phyloP scores from a whole-genome alignment of 139 green algal species.

The Astrephomene gubernaculifera region DNA sequence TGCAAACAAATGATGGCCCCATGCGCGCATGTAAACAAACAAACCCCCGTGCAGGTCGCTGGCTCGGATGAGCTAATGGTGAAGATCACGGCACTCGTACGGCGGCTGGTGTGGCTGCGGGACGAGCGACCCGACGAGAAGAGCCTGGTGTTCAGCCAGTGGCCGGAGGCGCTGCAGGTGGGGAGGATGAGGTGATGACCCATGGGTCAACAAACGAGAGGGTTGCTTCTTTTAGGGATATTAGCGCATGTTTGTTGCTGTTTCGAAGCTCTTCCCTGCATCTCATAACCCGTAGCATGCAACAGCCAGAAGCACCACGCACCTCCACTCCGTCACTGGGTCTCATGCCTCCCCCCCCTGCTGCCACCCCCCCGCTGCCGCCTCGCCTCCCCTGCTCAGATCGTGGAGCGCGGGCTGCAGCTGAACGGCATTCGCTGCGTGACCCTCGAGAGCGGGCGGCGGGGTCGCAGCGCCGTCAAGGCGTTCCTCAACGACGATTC shows the following conservation, averaged over 20 bases:
- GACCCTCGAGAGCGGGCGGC: constrained; percentile 5
- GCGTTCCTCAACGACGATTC: constrained; percentile 52
- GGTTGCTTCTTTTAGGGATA: background rate
- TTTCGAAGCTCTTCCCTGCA: background rate
- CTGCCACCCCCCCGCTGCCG: background rate
- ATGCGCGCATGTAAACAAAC: background rate
- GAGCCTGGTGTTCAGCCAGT: constrained; percentile 72
- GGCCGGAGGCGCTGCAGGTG: constrained; percentile 62
- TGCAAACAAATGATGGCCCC: background rate
- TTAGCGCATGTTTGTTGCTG: background rate
- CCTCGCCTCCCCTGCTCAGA: background rate
- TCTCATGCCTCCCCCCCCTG: background rate
- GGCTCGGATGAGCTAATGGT: constrained; percentile 45
- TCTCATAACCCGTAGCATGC: background rate
- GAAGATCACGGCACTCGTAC: constrained; percentile 70
- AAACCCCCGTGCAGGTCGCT: background rate
- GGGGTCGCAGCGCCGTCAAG: constrained; percentile 17
- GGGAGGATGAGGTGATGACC: background rate
- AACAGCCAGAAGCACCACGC: background rate
- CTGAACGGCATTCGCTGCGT: constrained; percentile 31
- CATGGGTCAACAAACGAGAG: background rate
- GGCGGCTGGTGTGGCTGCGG: constrained; percentile 66
- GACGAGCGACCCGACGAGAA: constrained; percentile 53
- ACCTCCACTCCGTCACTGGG: background rate
- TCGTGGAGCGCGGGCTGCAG: constrained; percentile 19